phyloP scores from a whole-genome alignment of 108 stramenopile species.

The Skeletonema tropicum region DNA sequence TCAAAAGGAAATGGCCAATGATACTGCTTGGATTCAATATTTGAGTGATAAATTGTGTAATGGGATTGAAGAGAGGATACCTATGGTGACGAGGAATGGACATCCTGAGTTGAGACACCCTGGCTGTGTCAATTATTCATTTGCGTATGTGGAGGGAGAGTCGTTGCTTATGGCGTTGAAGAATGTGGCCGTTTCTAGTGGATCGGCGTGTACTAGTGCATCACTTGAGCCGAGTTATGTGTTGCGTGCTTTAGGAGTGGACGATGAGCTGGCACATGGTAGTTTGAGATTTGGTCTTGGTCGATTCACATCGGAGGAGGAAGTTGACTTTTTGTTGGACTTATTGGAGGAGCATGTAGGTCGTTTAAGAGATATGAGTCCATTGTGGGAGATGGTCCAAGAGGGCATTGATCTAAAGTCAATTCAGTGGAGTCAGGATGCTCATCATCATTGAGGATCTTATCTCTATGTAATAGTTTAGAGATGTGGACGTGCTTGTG shows the following conservation, averaged over 20 bases:
- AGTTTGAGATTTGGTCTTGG: constrained; percentile 97
- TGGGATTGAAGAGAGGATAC: constrained; percentile 87
- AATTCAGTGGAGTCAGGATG: constrained; percentile 99
- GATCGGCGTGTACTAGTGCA: constrained; percentile 98
- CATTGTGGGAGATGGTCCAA: constrained; percentile 99
- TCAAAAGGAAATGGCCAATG: constrained; percentile 84
- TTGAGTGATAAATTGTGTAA: constrained; percentile 78
- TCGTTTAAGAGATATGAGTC: constrained; percentile 97
- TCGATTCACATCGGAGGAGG: constrained; percentile 95
- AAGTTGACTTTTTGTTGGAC: constrained; percentile 96
- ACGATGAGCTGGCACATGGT: constrained; percentile 98
- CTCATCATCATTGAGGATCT: constrained; percentile 62
- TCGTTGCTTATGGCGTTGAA: constrained; percentile 97
- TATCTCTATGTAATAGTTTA: background rate
- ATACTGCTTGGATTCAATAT: constrained; percentile 76
- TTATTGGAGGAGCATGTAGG: constrained; percentile 91
- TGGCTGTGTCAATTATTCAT: constrained; percentile 97
- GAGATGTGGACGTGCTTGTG: background rate
- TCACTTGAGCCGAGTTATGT: constrained; percentile 98
- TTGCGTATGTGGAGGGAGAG: constrained; percentile 99
- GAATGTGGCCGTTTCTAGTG: constrained; percentile 97
- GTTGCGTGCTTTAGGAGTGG: constrained; percentile 96
- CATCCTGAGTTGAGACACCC: constrained; percentile 87
- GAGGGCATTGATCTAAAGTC: constrained; percentile 98
- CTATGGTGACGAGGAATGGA: constrained; percentile 93